A percentile compares a stretch with the other conserved stretches of the same genome.
Evolutionary conservation across 2,329 filamentous ascomycete species (phyloP).

Genomic region (Biscogniauxia mediterranea): DNA sequence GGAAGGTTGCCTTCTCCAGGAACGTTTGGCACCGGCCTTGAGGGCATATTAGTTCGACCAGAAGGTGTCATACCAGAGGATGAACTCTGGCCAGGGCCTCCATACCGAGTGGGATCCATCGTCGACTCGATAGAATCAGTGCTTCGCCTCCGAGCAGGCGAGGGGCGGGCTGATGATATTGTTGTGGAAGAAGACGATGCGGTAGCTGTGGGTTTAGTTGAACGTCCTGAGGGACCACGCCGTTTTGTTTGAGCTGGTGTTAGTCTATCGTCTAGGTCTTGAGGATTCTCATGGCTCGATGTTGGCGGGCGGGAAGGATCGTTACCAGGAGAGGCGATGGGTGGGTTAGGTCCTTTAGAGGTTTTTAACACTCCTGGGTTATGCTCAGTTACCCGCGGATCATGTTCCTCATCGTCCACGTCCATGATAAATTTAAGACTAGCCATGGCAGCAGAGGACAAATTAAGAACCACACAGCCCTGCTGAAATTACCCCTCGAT

Average conservation of each 20-base stretch:
- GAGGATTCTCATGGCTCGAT: slow-evolving; percentile 41
- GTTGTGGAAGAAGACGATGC: slow-evolving; percentile 27
- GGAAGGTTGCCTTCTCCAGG: slow-evolving; percentile 36
- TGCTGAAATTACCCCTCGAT: slow-evolving; percentile 23
- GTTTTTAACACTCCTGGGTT: slow-evolving; percentile 46
- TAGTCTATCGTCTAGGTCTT: slow-evolving; percentile 34
- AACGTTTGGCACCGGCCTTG: slow-evolving; percentile 42
- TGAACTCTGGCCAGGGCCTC: slow-evolving; percentile 36
- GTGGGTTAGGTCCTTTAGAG: slow-evolving; percentile 40
- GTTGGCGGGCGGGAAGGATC: slow-evolving; percentile 36
- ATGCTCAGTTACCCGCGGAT: slow-evolving; percentile 24
- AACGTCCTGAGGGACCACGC: slow-evolving; percentile 34
- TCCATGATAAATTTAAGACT: slow-evolving; percentile 59
- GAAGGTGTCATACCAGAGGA: slow-evolving; percentile 33
- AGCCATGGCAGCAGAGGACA: slow-evolving; percentile 44
- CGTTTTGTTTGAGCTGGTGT: slow-evolving; percentile 36
- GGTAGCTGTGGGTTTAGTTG: slow-evolving; percentile 30
- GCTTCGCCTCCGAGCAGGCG: slow-evolving; percentile 38
- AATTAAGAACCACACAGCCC: slow-evolving; percentile 36
- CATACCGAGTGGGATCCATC: slow-evolving; percentile 43
- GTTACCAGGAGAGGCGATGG: slow-evolving; percentile 36
- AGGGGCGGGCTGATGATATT: slow-evolving; percentile 31
- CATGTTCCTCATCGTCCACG: slow-evolving; percentile 47
- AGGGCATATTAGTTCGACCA: slow-evolving; percentile 31
- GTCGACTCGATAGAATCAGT: slow-evolving; percentile 46